Evolutionary conservation across 2,329 filamentous ascomycete species (phyloP).

Genomic region (Curvularia lunata): DNA sequence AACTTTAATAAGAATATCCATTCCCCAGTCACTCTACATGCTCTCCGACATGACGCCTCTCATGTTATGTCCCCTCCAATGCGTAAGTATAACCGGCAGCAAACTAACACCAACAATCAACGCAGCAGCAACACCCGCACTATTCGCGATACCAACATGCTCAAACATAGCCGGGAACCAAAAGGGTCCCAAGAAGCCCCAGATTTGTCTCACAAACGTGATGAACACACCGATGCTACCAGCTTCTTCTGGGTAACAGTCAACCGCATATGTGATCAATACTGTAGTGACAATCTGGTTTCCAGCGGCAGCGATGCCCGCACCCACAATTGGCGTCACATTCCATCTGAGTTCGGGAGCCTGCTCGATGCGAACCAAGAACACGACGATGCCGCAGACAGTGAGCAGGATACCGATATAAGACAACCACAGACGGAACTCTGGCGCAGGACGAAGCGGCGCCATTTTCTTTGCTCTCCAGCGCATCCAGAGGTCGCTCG

Average conservation of each 20-base stretch:
- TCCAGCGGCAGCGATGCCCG: constrained; percentile 58
- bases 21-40: neutral
- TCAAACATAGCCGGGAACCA: constrained; percentile 52
- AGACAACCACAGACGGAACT: constrained; percentile 64
- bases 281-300: constrained; percentile 68
- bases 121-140: constrained; percentile 48
- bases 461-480: constrained; percentile 46
- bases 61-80: constrained; percentile 33
- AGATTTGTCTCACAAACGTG: constrained; percentile 61
- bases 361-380: constrained; percentile 59
- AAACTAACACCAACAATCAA: constrained; percentile 37
- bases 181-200: constrained; percentile 52
- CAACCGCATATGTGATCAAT: constrained; percentile 65
- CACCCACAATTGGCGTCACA: constrained; percentile 63
- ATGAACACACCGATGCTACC: constrained; percentile 65
- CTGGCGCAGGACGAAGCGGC: constrained; percentile 56
- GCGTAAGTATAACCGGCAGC: constrained; percentile 32
- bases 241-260: constrained; percentile 61
- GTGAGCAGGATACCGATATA: constrained; percentile 60
- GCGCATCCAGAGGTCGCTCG: constrained; percentile 62
- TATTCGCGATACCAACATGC: constrained; percentile 45
- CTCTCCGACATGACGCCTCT: constrained; percentile 30
- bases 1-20: neutral
- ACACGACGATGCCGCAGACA: constrained; percentile 62
- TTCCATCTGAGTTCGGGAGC: constrained; percentile 58